Base-by-base conservation (phyloP, 192 early-diverging fungal species). In the Mortierella hygrophila region DNA sequence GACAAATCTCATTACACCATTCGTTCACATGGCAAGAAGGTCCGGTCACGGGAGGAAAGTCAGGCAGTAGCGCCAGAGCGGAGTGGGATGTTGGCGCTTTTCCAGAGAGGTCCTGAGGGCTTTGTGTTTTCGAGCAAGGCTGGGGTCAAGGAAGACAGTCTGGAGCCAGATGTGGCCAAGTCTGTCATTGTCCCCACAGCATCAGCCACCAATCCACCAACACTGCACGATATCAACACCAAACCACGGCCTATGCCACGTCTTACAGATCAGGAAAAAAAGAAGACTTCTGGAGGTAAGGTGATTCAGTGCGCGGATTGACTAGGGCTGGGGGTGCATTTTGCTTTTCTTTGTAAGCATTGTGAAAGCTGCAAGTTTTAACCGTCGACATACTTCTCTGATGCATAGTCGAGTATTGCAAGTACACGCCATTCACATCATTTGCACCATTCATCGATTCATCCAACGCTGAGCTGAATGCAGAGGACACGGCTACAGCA, bases 361-460 rank as follows among this genome's bases (percentile, higher is more conserved):
- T n/a, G 23, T 42, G 20, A 41, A 23, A 8, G 9, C 37, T 42
- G 8, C 20, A 26, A 9, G 46, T 49, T 75, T 6, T 57, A 75
- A 57, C 11, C 32, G n/a, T 46, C 42, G 26, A 44, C 4, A 8
- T 23, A 5, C 26, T 7, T 23, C 41, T 47, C 72, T 55, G 23
- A 70, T 44, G 23, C 23, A 21, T 80, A 92, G 92, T 92, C n/a
- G 88, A 90, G 78, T 89, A 79, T 74, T 80, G 88, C 11, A 78
- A 89, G 49, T 92, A 89, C 74, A 82, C 89, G 23, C 81, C 89
- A 11, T 92, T 90, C 77, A 79, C 89, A 15, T 89, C 88, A 13
- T 92, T 92, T 88, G 92, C 90, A 9, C 92, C 92, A 2, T 89
- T 88, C 18, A 79, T 85, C 47, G 90, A 92, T 70, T 91, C 92